Base-by-base conservation (phyloP, 495 filamentous ascomycete genomes). In the Penicillium canariense region DNA sequence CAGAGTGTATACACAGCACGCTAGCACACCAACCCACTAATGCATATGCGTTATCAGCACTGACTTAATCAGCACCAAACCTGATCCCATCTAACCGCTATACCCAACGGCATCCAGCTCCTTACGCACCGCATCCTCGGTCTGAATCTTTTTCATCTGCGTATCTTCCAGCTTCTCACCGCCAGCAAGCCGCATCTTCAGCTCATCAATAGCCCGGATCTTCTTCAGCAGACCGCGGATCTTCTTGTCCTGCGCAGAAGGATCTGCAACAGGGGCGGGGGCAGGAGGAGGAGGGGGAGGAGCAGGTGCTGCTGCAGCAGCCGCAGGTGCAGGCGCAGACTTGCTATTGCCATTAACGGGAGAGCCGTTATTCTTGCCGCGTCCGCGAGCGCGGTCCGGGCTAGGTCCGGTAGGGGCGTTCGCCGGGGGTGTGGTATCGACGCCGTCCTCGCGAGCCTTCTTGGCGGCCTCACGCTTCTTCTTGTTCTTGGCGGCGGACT, bases 91-190 rank as follows among this genome's bases (percentile, higher is more conserved):
- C n/a, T 66, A 78, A 48, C 77, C 79, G 46, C 50, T 73, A 56
- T 76, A 81, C 20, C 84, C 86, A 50, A 88, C 62, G n/a, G 63
- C 72, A 28, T 86, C 81, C 45, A 98, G 70, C 71, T 98, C 94
- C 70, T 84, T 88, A 50, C 89, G 79, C 28, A 98, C 90, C 7
- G 77, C 66, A 28, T 83, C 77, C 76, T 97, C 95, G 4, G 92
- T 98, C 18, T 83, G 80, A 57, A 98, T 98, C 81, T 98, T 98
- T 82, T 94, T 95, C 78, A 97, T 84, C 77, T 98, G 94, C 43
- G 94, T 98, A 68, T 96, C 91, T 72, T 98, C 94, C 52, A 98
- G 69, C 77, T 96, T 97, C 80, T 98, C 94, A 10, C 94, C 95
- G 31, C 84, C 84, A 3, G 93, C 94, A 56, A 89, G 84, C 48